Percentiles rank a stretch among this genome's conserved stretches.
These are phyloP conservation scores for Botrytis deweyae DNA, from an alignment of 2,329 filamentous ascomycete species.

Conservation along the genomic window DNA sequence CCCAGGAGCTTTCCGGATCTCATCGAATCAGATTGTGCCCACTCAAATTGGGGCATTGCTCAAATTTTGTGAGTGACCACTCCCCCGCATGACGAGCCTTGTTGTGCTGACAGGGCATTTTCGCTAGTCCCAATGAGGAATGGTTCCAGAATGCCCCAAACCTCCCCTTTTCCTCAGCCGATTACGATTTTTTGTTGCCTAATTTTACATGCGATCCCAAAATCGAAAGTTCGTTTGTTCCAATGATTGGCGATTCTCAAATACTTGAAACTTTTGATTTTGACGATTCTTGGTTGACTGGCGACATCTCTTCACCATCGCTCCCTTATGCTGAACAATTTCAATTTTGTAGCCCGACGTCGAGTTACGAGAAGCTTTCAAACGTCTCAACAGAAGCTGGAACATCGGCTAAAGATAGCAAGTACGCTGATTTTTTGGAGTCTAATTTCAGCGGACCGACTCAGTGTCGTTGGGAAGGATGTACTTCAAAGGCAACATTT, in stretches of 20 bases:
- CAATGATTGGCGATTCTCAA: background rate
- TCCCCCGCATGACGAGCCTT: background rate
- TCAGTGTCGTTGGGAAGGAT: background rate
- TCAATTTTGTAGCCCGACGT: background rate
- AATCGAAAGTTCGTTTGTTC: background rate
- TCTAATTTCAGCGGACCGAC: background rate
- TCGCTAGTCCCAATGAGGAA: slow-evolving; percentile 4
- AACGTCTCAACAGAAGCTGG: background rate
- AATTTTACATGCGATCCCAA: background rate
- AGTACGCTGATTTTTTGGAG: background rate
- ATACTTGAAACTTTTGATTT: background rate
- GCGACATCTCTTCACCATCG: background rate
- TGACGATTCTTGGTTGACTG: background rate
- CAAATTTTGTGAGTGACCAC: background rate
- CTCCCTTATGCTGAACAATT: background rate
- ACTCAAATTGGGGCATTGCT: background rate
- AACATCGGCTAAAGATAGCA: background rate
- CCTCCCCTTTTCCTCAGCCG: background rate
- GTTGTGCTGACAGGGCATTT: slow-evolving; percentile 1
- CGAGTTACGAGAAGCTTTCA: background rate
- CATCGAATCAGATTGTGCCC: background rate
- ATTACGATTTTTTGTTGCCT: background rate
- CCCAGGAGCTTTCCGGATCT: background rate
- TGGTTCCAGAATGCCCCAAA: background rate
- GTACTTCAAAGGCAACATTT: slow-evolving; percentile 8